Evolutionary conservation across 202 grass and related monocot genomes (phyloP).

Genomic region (Digitaria exilis): DNA sequence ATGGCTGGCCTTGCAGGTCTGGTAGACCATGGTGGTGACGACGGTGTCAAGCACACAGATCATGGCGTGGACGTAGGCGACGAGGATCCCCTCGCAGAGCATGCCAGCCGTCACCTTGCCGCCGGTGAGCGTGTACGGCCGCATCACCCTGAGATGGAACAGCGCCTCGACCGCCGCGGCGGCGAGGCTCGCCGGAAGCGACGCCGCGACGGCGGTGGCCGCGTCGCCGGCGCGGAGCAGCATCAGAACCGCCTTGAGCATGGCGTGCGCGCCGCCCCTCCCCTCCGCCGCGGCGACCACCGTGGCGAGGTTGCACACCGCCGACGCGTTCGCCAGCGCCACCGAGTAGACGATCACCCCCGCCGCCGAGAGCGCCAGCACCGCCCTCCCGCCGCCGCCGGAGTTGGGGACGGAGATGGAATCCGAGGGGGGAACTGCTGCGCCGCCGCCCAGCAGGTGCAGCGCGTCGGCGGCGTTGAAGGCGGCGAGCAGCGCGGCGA

Average conservation of each 20-base stretch:
- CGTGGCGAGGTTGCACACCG: constrained; percentile 73
- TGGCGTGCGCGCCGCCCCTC: constrained; percentile 46
- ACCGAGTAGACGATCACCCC: constrained; percentile 91
- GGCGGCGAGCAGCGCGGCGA: constrained; percentile 63
- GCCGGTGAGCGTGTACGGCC: constrained; percentile 36
- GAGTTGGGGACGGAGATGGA: not conserved
- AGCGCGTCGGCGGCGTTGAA: constrained; percentile 70
- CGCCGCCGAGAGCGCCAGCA: constrained; percentile 67
- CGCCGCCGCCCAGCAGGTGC: constrained; percentile 34
- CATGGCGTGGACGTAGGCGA: constrained; percentile 77
- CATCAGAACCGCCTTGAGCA: constrained; percentile 70
- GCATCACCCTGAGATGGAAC: constrained; percentile 74
- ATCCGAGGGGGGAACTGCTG: too few relatives aligned
- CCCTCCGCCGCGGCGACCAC: constrained; percentile 62
- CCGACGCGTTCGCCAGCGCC: constrained; percentile 63
- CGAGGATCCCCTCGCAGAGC: constrained; percentile 59
- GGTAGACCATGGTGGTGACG: constrained; percentile 70
- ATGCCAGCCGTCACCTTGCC: constrained; percentile 38
- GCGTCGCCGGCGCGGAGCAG: constrained; percentile 59
- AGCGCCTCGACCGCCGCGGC: constrained; percentile 69
- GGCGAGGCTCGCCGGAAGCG: constrained; percentile 65
- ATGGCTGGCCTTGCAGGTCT: constrained; percentile 53
- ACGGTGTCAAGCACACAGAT: constrained; percentile 78
- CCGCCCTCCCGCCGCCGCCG: not conserved
- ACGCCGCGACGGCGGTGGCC: constrained; percentile 75